Evolutionary conservation across 768 basidiomycete genomes (phyloP), one percentile per base, ranked within the genome.

Genomic region (Russula griseocarnosa): DNA sequence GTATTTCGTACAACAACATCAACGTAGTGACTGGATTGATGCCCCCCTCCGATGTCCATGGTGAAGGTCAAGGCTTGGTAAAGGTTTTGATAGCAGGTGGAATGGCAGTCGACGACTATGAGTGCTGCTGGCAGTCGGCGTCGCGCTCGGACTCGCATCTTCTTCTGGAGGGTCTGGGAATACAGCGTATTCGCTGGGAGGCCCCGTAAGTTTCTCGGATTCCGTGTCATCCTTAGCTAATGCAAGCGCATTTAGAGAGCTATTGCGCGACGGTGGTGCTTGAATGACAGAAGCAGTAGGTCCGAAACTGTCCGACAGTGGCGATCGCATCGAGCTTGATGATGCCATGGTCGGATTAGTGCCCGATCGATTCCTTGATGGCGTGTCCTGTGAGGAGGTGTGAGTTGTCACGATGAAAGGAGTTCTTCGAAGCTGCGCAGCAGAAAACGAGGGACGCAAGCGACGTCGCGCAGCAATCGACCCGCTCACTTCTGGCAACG

Each of bases 401-500:
- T 53, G 58, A 24, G 58, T 55, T 20, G 67, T 68, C 28, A 67
- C 60, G 28, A 67, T 68, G 40, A 63, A 67, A 16, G 67, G 66
- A 38, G 61, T 36, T 40, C 34, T 83, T 62, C 89, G 81, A 46
- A 92, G 76, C 69, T 92, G 90, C 14, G 87, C 87, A 57, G 90
- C 89, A 71, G 90, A 92, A 67, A 83, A 81, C 24, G 90, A 92
- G 18, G 89, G 86, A 57, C 90, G 81, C 62, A 92, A 71, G 57
- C 75, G 73, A 67, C 78, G 79, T 70, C 87, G 79, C 32, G 86
- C 84, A 22, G 83, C 85, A 58, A 81, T 77, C 55, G 84, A 78
- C 6, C 86, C 83, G 60, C 82, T 72, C 51, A 79, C 76, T 55
- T 55, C 32, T 8, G 79, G 76, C 55, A 84, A 73, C 7, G 79